These are phyloP conservation scores for Alloteropsis semialata DNA, from an alignment of 176 grass and related monocot species.

Conservation along the genomic window DNA sequence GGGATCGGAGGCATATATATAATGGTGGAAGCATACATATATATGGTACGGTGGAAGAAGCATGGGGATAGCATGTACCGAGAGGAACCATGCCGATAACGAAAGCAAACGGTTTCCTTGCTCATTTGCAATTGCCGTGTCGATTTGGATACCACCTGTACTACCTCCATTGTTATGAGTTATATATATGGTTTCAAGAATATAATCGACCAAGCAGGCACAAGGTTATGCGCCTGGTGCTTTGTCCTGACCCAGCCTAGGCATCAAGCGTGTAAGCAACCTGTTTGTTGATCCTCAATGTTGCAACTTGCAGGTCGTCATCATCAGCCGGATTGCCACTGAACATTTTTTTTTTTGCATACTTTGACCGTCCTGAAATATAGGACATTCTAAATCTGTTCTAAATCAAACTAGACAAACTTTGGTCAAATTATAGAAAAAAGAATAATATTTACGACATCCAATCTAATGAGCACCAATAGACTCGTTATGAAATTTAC, in stretches of 20 bases:
- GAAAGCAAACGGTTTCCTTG: background rate
- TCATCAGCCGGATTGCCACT: background rate
- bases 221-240: background rate
- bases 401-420: too few species aligned
- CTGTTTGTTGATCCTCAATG: background rate
- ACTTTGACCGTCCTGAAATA: background rate
- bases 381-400: too few species aligned
- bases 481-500: too few species aligned
- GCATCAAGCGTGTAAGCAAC: too few species aligned
- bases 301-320: background rate
- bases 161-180: background rate
- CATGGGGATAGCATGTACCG: background rate
- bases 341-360: too few species aligned
- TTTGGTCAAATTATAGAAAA: too few species aligned
- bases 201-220: background rate
- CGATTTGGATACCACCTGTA: background rate
- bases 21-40: background rate
- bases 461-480: too few species aligned
- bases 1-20: too few species aligned
- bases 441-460: too few species aligned
- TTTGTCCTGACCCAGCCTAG: too few species aligned
- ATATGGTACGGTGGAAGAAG: too few species aligned
- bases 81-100: background rate
- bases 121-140: background rate
- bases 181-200: background rate